Percentiles rank a stretch among this genome's conserved stretches.
These are phyloP conservation scores for Cydonia oblonga DNA, from an alignment of 331 rosid genomes.

Conservation along the genomic window DNA sequence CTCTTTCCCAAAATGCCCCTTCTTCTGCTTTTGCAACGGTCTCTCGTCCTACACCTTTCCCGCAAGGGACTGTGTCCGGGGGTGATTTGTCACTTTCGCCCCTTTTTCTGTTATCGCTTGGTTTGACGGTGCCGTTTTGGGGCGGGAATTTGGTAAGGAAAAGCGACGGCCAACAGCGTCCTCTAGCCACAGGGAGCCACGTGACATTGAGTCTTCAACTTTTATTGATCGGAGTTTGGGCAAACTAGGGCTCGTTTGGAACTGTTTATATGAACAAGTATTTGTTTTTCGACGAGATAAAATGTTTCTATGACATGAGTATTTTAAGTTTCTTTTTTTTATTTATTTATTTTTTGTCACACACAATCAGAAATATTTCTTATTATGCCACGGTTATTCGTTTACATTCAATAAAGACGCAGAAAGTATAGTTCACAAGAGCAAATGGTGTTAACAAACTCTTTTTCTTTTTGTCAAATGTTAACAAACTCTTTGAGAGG, in stretches of 20 bases:
- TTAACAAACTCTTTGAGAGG: too few relatives aligned
- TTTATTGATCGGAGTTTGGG: not conserved
- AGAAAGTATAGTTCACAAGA: too few relatives aligned
- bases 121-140: not conserved
- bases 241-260: not conserved
- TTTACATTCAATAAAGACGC: too few relatives aligned
- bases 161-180: conserved; percentile 1
- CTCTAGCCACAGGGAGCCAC: conserved; percentile 1
- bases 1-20: conserved; percentile 28
- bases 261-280: too few relatives aligned
- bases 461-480: too few relatives aligned
- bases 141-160: conserved; percentile 1
- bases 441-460: too few relatives aligned
- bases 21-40: conserved; percentile 23
- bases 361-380: too few relatives aligned
- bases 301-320: too few relatives aligned
- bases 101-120: not conserved
- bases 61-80: not conserved
- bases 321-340: too few relatives aligned
- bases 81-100: not conserved
- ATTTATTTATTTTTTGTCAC: too few relatives aligned
- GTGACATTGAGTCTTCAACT: conserved; percentile 10
- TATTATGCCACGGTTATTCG: too few relatives aligned
- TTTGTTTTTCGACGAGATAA: too few relatives aligned
- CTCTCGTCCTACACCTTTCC: not conserved